These are phyloP conservation scores for Zanthoxylum bungeanum DNA, from an alignment of 345 rosid species.

Conservation along the genomic window DNA sequence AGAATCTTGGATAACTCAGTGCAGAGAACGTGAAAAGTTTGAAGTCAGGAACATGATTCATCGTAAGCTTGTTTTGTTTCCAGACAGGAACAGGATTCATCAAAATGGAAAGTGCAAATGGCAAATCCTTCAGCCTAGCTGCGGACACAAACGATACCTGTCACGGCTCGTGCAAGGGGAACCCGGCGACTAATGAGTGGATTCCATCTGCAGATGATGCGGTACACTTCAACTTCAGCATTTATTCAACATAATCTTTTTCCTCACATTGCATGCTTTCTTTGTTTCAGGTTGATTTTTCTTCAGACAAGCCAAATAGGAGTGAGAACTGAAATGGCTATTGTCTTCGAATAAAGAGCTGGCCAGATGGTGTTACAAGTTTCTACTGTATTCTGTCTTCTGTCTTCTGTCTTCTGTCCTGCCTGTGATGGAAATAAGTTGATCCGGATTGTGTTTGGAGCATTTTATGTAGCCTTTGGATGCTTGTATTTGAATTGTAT, in stretches of 20 bases:
- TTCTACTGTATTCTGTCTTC: not conserved
- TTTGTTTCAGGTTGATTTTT: conserved; percentile 28
- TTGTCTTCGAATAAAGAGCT: not conserved
- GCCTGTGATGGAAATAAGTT: not conserved
- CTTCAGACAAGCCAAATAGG: conserved; percentile 64
- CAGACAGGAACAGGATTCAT: conserved; percentile 82
- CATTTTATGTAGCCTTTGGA: not conserved
- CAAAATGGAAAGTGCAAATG: conserved; percentile 32
- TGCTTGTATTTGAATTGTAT: not conserved
- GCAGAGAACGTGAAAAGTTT: not conserved
- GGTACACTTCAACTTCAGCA: conserved; percentile 22
- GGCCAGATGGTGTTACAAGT: not conserved
- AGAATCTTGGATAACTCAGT: not conserved
- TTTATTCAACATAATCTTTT: not conserved
- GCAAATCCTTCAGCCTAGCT: conserved; percentile 29
- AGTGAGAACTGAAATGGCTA: conserved; percentile 38
- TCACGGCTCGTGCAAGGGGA: conserved; percentile 55
- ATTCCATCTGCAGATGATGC: conserved; percentile 39
- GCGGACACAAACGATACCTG: conserved; percentile 22
- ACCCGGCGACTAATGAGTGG: conserved; percentile 80
- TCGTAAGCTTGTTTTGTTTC: not conserved
- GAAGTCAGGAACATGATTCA: not conserved
- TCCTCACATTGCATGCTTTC: not conserved
- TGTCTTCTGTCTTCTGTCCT: not conserved
- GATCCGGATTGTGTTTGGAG: not conserved